Base-by-base conservation (phyloP, 2,329 filamentous ascomycete species). In the Phyllosticta citribraziliensis region DNA sequence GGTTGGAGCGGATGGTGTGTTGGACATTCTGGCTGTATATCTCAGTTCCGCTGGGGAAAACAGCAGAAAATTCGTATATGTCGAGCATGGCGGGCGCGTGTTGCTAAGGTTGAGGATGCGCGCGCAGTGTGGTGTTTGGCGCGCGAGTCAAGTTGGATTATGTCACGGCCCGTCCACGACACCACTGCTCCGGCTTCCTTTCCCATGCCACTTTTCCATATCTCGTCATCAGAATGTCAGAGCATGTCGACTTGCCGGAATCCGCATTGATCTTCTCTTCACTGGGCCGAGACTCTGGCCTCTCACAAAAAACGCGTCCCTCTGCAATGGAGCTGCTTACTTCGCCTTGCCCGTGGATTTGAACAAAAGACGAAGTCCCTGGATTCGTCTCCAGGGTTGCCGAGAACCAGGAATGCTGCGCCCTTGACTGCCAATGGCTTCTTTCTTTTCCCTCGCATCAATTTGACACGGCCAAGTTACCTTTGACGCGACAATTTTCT, bases 1-100 rank as follows among this genome's bases (percentile, higher is more conserved):
- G 86, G 69, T 84, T 84, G 30, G 79, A 76, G 63, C 87, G 80
- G 60, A 91, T 89, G 55, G 84, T 81, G 55, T 86, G 80, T 60
- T 84, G 76, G 33, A 81, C 73, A 63, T 81, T 80, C 62, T 83
- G 79, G 11, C 55, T 52, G 33, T 62, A 62, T 14, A 54, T 61
- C 19, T 61, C 47, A 1, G 52, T 54, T 9, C 35, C 22, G 27
- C 20, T 52, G 14, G 47, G n/a, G 66, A 93, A 94, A 1, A 91
- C 83, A 9, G 82, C 78, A 22, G 88, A 80, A 63, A 89, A 89
- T 40, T 87, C 80, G 24, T 83, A 80, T 71, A 86, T 86, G 68
- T 88, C 80, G 52, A 86, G 78, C 82, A 87, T 88, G 22, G 79
- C 52, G 55, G n/a, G 56, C 56, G 55, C 56, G 47, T 20, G 47